phyloP scores from a whole-genome alignment of 2,329 filamentous ascomycete species.

The Biscogniauxia mediterranea region DNA sequence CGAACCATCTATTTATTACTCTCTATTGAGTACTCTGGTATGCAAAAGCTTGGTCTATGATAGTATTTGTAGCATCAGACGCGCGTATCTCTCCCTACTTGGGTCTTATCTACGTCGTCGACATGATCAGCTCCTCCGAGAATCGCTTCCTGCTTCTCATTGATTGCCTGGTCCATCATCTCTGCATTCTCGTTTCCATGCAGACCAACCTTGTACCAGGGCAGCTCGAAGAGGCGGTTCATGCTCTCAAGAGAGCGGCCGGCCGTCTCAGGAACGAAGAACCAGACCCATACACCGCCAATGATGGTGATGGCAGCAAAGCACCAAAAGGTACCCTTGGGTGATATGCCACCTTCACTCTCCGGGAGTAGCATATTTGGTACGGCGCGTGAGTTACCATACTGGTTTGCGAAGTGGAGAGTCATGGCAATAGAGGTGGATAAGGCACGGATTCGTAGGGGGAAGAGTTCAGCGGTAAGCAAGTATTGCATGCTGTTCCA shows the following conservation, averaged over 20 bases:
- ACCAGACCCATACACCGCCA: conserved; percentile 68
- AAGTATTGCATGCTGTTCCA: conserved; percentile 81
- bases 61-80: conserved; percentile 5
- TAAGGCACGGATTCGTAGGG: conserved; percentile 68
- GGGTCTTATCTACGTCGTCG: conserved; percentile 27
- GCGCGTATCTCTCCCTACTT: conserved; percentile 1
- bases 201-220: conserved; percentile 72
- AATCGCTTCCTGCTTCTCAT: conserved; percentile 44
- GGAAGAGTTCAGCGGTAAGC: conserved; percentile 75
- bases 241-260: conserved; percentile 67
- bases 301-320: conserved; percentile 67
- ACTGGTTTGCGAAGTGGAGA: conserved; percentile 76
- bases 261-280: conserved; percentile 70
- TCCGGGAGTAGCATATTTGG: conserved; percentile 67
- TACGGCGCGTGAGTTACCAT: conserved; percentile 72
- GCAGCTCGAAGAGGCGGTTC: conserved; percentile 68
- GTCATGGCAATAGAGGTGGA: conserved; percentile 73
- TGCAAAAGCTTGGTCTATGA: neutral
- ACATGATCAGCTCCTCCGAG: conserved; percentile 37
- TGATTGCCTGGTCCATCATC: conserved; percentile 39
- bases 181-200: conserved; percentile 53
- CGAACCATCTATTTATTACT: neutral
- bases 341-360: conserved; percentile 46
- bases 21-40: neutral
- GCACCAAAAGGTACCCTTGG: conserved; percentile 74